Percentiles rank a stretch among this genome's conserved stretches.
phyloP scores from a whole-genome alignment of 352 stramenopile genomes.

The Phytophthora pisi region DNA sequence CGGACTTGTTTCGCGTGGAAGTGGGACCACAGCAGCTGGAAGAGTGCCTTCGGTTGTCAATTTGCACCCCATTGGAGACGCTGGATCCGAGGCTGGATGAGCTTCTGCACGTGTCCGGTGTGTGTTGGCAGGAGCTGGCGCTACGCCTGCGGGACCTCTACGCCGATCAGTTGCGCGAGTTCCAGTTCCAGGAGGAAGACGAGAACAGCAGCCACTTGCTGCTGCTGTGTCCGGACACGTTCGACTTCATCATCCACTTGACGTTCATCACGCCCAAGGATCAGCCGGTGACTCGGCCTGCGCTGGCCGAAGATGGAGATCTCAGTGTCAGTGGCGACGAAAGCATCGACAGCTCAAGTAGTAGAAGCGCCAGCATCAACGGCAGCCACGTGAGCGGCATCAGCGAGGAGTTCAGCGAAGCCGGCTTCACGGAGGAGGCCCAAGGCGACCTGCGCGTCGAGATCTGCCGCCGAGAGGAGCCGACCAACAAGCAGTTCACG shows the following conservation, averaged over 20 bases:
- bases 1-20: constrained; percentile 70
- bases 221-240: constrained; percentile 80
- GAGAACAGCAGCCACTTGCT: constrained; percentile 79
- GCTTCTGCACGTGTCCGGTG: constrained; percentile 63
- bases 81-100: constrained; percentile 81
- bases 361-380: constrained; percentile 28
- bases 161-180: constrained; percentile 81
- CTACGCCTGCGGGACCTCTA: constrained; percentile 80
- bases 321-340: constrained; percentile 21
- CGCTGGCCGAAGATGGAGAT: constrained; percentile 10
- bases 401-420: constrained; percentile 31
- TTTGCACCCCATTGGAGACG: constrained; percentile 76
- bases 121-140: constrained; percentile 83
- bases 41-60: constrained; percentile 80
- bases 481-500: constrained; percentile 78
- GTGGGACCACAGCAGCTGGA: constrained; percentile 85
- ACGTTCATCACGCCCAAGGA: constrained; percentile 63
- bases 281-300: constrained; percentile 4
- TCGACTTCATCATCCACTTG: constrained; percentile 89
- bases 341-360: constrained; percentile 24
- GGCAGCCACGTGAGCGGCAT: constrained; percentile 20
- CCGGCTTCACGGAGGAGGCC: constrained; percentile 38
- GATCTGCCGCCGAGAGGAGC: constrained; percentile 87
- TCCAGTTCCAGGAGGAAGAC: constrained; percentile 79
- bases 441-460: constrained; percentile 58